phyloP scores from a whole-genome alignment of 1,284 basidiomycete genomes.

The Bondarzewia mesenterica region DNA sequence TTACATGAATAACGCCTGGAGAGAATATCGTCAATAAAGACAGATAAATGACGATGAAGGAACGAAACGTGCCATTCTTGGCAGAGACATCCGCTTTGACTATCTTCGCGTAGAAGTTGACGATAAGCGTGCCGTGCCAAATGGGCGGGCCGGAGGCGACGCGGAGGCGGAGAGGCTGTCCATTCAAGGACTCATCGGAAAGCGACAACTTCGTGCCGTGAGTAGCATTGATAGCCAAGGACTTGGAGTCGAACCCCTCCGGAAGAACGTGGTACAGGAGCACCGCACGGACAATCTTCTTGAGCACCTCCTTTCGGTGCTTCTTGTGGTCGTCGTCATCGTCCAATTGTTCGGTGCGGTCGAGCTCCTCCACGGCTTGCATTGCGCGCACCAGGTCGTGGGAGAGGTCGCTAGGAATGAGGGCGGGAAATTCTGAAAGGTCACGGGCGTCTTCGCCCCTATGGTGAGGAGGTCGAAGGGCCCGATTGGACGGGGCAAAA shows the following conservation, averaged over 20 bases:
- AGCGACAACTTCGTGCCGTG: background rate
- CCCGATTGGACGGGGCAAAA: background rate
- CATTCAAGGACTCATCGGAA: background rate
- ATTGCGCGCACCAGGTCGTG: background rate
- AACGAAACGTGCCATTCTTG: background rate
- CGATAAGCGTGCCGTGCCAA: background rate
- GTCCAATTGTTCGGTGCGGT: background rate
- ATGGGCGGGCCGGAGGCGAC: background rate
- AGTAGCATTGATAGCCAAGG: background rate
- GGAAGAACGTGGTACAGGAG: background rate
- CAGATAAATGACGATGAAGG: background rate
- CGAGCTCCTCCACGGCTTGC: background rate
- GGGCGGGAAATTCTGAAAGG: background rate
- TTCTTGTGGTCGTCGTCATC: background rate
- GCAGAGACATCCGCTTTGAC: background rate
- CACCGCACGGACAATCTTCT: background rate
- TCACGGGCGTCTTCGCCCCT: background rate
- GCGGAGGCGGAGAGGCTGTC: background rate
- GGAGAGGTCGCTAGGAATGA: background rate
- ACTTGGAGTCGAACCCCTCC: background rate
- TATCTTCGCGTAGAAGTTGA: conserved; percentile 1
- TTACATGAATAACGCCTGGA: background rate
- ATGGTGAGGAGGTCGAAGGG: background rate
- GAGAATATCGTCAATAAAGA: background rate
- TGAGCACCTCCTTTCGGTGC: background rate